These are phyloP conservation scores for Lolium perenne DNA, from an alignment of 176 grass and related monocot genomes.

Conservation along the genomic window DNA sequence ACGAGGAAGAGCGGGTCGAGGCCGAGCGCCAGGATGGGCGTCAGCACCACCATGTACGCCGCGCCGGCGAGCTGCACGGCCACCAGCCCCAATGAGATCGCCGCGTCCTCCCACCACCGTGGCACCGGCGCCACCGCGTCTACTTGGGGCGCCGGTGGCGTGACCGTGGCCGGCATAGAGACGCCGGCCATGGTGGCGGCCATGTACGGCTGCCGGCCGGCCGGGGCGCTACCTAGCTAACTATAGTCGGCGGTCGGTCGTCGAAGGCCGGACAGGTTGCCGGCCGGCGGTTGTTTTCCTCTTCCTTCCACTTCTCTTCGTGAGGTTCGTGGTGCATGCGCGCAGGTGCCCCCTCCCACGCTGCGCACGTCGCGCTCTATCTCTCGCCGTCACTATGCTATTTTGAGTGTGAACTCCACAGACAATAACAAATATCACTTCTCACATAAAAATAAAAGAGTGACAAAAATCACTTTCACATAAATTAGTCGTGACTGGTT, in stretches of 20 bases:
- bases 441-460: not conserved
- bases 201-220: constrained; percentile 18
- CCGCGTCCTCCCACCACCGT: constrained; percentile 58
- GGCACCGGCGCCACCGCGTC: not conserved
- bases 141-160: not conserved
- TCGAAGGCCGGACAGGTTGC: constrained; percentile 5
- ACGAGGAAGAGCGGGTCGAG: constrained; percentile 76
- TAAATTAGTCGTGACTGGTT: too few species aligned
- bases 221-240: not conserved
- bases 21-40: constrained; percentile 67
- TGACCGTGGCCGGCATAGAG: constrained; percentile 23
- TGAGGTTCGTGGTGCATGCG: constrained; percentile 8
- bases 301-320: not conserved
- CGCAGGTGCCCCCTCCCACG: not conserved
- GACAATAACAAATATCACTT: not conserved
- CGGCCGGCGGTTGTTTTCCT: constrained; percentile 19
- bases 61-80: constrained; percentile 71
- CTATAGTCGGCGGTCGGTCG: constrained; percentile 9
- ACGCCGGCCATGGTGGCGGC: not conserved
- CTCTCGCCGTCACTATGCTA: constrained; percentile 23
- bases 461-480: too few species aligned
- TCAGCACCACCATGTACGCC: constrained; percentile 69
- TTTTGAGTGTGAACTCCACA: constrained; percentile 25
- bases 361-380: constrained; percentile 16
- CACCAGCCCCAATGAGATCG: constrained; percentile 63